Evolutionary conservation across 1,284 basidiomycete species (phyloP).

Genomic region (Takashimella koratensis): DNA sequence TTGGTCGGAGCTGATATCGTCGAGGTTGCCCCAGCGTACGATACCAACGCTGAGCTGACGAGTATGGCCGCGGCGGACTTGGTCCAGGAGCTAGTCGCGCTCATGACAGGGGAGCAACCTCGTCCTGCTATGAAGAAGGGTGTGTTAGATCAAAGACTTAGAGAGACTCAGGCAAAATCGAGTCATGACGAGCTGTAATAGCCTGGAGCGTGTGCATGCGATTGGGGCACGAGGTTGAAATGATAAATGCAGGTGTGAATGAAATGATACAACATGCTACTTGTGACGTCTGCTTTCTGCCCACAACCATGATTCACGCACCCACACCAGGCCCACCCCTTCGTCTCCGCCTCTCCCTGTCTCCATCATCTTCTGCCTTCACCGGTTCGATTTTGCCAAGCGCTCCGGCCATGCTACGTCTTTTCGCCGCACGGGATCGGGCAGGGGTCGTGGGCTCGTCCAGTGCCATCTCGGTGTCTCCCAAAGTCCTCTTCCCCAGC

Average conservation of each 20-base stretch:
- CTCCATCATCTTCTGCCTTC: not conserved
- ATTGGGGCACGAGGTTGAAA: too few relatives aligned
- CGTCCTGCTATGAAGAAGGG: not conserved
- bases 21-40: slow-evolving; percentile 71
- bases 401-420: not conserved
- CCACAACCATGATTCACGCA: not conserved
- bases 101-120: slow-evolving; percentile 9
- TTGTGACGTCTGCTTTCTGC: not conserved
- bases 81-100: slow-evolving; percentile 37
- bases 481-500: not conserved
- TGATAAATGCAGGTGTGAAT: not conserved
- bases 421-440: not conserved
- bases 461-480: not conserved
- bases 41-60: slow-evolving; percentile 45
- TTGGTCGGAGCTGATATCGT: slow-evolving; percentile 64
- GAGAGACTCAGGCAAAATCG: not conserved
- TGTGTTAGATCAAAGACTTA: not conserved
- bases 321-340: not conserved
- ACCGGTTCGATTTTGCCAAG: not conserved
- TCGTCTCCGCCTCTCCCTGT: not conserved
- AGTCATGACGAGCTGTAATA: not conserved
- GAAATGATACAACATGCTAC: not conserved
- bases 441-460: not conserved
- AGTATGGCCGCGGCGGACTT: slow-evolving; percentile 47
- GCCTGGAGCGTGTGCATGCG: too few relatives aligned